phyloP scores from a whole-genome alignment of 2,329 filamentous ascomycete species.

The Arthrobotrys iridis region DNA sequence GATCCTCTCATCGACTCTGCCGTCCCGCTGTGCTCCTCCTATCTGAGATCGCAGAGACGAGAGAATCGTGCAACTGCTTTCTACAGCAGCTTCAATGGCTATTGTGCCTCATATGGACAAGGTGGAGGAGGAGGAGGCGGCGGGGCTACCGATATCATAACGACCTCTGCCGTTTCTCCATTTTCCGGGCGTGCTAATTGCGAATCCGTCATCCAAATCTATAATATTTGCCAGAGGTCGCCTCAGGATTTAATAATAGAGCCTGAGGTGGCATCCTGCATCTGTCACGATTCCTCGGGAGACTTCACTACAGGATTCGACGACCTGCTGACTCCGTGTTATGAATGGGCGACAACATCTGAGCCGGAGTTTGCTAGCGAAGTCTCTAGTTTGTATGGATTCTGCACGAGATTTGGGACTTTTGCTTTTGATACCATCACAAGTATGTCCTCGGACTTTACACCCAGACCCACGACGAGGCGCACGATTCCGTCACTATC shows the following conservation, averaged over 20 bases:
- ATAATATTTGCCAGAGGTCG: slow-evolving; percentile 17
- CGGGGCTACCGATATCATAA: not conserved
- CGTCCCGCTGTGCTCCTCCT: slow-evolving; percentile 30
- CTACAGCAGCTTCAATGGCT: slow-evolving; percentile 44
- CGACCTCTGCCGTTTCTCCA: not conserved
- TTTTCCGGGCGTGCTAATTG: slow-evolving; percentile 10
- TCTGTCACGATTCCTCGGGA: slow-evolving; percentile 28
- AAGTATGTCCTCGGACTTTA: not conserved
- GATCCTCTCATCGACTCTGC: slow-evolving; percentile 33
- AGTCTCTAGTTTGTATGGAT: slow-evolving; percentile 33
- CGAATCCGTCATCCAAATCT: slow-evolving; percentile 9
- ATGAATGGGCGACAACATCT: slow-evolving; percentile 25
- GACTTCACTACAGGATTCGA: slow-evolving; percentile 41
- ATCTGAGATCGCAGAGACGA: slow-evolving; percentile 2
- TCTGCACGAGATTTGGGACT: slow-evolving; percentile 41
- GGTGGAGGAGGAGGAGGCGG: not conserved
- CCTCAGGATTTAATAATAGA: slow-evolving; percentile 42
- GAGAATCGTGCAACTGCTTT: slow-evolving; percentile 5
- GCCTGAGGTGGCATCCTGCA: slow-evolving; percentile 36
- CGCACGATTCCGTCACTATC: slow-evolving; percentile 2
- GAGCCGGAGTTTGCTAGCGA: slow-evolving; percentile 36
- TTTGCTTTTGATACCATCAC: slow-evolving; percentile 3
- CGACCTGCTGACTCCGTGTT: slow-evolving; percentile 25
- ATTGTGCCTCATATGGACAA: slow-evolving; percentile 36
- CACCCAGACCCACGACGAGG: not conserved